Evolutionary conservation across 352 stramenopile genomes (phyloP), one percentile per base, ranked within the genome.

Genomic region (Pythium aphanidermatum): DNA sequence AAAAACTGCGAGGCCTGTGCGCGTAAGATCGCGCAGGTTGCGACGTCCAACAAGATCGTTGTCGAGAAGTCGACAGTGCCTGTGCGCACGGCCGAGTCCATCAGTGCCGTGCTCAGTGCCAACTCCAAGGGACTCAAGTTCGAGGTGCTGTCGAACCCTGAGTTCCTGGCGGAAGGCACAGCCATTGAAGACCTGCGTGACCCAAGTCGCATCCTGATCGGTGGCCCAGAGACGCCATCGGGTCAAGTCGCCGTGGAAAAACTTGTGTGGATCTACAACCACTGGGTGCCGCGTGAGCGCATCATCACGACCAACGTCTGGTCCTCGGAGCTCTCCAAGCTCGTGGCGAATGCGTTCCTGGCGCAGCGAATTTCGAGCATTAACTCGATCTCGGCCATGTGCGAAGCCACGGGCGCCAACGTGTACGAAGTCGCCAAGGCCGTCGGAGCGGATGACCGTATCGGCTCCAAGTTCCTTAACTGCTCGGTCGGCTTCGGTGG

Each of bases 301-400:
- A 99, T 99, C 59, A 80, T 99, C 37, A 99, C 96, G 13, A 99
- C 96, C 13, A 99, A 99, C 65, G 83, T 99, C 27, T 99, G 97
- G 97, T 99, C 96, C 2, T 99, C 96, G n/a, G 97, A 99, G 74
- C 85, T 99, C 27, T 98, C 95, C 32, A 99, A 99, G 76, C 92
- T 99, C 39, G 96, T 99, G 19, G 96, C 96, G 26, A 99, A 99
- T 72, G 97, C 97, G 21, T 99, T 99, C 70, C 68, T 99, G 49
- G 97, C 97, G 2, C 97, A 99, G 74, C 81, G 97, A 23, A 98
- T 99, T 51, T 99, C 93, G 46, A 98, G 92, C 46, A 99, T 99
- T 64, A 99, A 99, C 84, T 98, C 96, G 12, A 99, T 99, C 68
- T 99, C 96, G 6, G 97, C 97, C 3, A 73, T 99, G 10, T 99